Evolutionary conservation across 2,329 filamentous ascomycete species (phyloP).

Genomic region (Penicillium sp.): DNA sequence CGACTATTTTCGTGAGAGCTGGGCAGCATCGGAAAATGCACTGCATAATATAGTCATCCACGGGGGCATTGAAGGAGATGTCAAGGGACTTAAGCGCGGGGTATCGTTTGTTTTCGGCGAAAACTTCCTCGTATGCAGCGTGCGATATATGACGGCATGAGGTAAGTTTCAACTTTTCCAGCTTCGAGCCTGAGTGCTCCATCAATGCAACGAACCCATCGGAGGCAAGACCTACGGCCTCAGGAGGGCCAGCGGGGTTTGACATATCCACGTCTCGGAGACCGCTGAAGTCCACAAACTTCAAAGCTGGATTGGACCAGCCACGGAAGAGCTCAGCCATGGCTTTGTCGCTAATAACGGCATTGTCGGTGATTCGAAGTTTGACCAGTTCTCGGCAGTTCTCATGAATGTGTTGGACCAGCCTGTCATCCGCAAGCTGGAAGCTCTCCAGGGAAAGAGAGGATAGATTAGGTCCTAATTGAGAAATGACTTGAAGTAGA

Average conservation of each 20-base stretch:
- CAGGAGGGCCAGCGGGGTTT: constrained; percentile 63
- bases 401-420: constrained; percentile 70
- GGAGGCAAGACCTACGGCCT: constrained; percentile 70
- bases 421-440: constrained; percentile 63
- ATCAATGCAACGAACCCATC: constrained; percentile 78
- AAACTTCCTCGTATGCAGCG: constrained; percentile 72
- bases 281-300: constrained; percentile 71
- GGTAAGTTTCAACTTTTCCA: constrained; percentile 73
- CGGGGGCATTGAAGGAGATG: constrained; percentile 63
- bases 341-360: constrained; percentile 71
- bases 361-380: constrained; percentile 78
- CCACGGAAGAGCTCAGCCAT: constrained; percentile 71
- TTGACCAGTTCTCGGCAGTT: constrained; percentile 70
- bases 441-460: constrained; percentile 78
- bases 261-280: constrained; percentile 75
- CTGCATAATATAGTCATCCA: constrained; percentile 48
- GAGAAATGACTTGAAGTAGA: constrained; percentile 62
- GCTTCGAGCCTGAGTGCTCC: constrained; percentile 70
- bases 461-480: constrained; percentile 65
- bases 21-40: constrained; percentile 50
- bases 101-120: constrained; percentile 64
- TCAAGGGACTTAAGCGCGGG: constrained; percentile 71
- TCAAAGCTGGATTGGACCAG: constrained; percentile 74
- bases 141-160: constrained; percentile 79
- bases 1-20: constrained; percentile 55